Conservation (phyloP, 2,329 filamentous ascomycete genomes). For the Pseudogymnoascus sp. region DNA sequence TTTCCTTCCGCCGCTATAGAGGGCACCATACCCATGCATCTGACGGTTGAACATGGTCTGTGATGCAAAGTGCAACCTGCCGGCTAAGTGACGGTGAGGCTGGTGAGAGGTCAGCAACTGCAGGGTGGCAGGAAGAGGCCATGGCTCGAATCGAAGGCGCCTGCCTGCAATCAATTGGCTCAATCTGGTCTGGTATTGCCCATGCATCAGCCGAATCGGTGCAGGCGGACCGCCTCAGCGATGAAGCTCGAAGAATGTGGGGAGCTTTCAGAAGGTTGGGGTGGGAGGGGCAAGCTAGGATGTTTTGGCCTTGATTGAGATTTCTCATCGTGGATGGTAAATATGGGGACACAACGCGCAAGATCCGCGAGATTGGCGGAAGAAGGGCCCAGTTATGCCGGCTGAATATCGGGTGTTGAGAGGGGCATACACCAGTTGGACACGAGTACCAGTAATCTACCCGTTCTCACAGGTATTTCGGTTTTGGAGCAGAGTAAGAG, state of each 20-base stretch:
- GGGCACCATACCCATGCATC: slow-evolving; percentile 2
- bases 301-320: slow-evolving; percentile 7
- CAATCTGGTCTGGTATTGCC: not conserved
- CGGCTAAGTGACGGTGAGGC: slow-evolving; percentile 7
- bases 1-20: slow-evolving; percentile 7
- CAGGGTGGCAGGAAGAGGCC: slow-evolving; percentile 1
- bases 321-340: not conserved
- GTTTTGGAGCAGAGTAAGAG: not conserved
- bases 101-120: not conserved
- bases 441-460: not conserved
- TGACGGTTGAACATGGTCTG: slow-evolving; percentile 7
- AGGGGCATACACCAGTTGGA: not conserved
- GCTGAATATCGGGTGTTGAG: not conserved
- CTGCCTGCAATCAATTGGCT: slow-evolving; percentile 8
- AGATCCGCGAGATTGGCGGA: not conserved
- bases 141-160: not conserved
- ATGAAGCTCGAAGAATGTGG: slow-evolving; percentile 2
- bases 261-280: not conserved
- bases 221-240: slow-evolving; percentile 6
- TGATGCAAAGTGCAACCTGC: slow-evolving; percentile 5
- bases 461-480: not conserved
- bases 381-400: not conserved
- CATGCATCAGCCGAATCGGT: slow-evolving; percentile 7
- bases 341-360: not conserved
- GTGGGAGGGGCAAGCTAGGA: slow-evolving; percentile 1